Percentiles rank a stretch among this genome's conserved stretches.
Evolutionary conservation across 768 basidiomycete genomes (phyloP).

Genomic region (Phaffia australis): DNA sequence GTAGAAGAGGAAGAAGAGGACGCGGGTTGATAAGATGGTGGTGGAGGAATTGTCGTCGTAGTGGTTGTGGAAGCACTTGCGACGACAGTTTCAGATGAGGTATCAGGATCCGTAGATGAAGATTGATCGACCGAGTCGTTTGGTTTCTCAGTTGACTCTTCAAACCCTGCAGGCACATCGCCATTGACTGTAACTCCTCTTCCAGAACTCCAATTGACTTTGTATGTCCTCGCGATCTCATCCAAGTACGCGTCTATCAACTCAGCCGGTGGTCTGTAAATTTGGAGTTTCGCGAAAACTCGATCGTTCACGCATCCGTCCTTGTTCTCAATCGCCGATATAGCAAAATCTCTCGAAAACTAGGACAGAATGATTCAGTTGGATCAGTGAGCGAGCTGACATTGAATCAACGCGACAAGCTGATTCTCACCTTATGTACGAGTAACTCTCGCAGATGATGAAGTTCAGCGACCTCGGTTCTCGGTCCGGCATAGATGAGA

Average conservation of each 20-base stretch:
- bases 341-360: slow-evolving; percentile 80
- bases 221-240: slow-evolving; percentile 83
- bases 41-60: slow-evolving; percentile 2
- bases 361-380: slow-evolving; percentile 17
- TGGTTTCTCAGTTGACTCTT: slow-evolving; percentile 26
- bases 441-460: slow-evolving; percentile 83
- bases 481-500: slow-evolving; percentile 80
- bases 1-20: background rate
- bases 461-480: slow-evolving; percentile 78
- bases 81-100: background rate
- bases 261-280: slow-evolving; percentile 57
- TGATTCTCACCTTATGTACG: slow-evolving; percentile 60
- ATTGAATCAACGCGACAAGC: no score
- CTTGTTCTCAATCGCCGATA: slow-evolving; percentile 74
- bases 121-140: slow-evolving; percentile 15
- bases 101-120: slow-evolving; percentile 31
- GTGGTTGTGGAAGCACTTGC: background rate
- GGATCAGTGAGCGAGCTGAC: background rate
- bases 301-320: slow-evolving; percentile 71
- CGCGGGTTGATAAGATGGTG: background rate
- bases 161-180: slow-evolving; percentile 30
- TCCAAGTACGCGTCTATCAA: slow-evolving; percentile 78
- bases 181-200: slow-evolving; percentile 18
- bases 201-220: slow-evolving; percentile 54
- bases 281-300: slow-evolving; percentile 59